Percentiles rank a stretch among this genome's conserved stretches.
Conservation (phyloP, 2,329 filamentous ascomycete genomes). For the Aureobasidium sp. region DNA sequence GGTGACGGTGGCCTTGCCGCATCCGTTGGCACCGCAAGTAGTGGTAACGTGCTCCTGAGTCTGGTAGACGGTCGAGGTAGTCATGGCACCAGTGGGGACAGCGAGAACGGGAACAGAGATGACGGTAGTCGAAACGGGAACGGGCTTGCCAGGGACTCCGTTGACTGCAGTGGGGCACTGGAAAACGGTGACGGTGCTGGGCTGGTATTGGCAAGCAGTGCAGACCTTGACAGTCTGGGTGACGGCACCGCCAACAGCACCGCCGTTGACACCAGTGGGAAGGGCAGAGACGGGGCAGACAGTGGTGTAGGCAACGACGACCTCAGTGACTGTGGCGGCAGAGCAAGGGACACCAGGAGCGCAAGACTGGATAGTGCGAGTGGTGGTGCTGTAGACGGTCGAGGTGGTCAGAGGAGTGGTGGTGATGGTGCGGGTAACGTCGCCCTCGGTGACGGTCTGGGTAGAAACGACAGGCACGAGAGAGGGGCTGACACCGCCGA, state of each 20-base stretch:
- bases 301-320: conserved; percentile 9
- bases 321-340: conserved; percentile 8
- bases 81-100: neutral
- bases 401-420: conserved; percentile 8
- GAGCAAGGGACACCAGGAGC: conserved; percentile 8
- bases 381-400: conserved; percentile 8
- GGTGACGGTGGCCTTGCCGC: conserved; percentile 10
- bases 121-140: neutral
- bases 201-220: neutral
- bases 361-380: conserved; percentile 1
- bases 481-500: neutral
- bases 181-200: neutral
- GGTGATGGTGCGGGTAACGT: neutral
- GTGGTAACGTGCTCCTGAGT: neutral
- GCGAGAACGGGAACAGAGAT: neutral
- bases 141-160: neutral
- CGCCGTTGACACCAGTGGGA: neutral
- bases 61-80: conserved; percentile 1
- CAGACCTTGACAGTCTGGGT: neutral
- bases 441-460: neutral
- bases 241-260: neutral
- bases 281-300: conserved; percentile 7
- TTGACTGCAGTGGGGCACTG: neutral
- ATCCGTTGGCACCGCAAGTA: conserved; percentile 5
- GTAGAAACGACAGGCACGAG: neutral